Evolutionary conservation across 192 early-diverging fungal genomes (phyloP).

Genomic region (Coemansia sp.): DNA sequence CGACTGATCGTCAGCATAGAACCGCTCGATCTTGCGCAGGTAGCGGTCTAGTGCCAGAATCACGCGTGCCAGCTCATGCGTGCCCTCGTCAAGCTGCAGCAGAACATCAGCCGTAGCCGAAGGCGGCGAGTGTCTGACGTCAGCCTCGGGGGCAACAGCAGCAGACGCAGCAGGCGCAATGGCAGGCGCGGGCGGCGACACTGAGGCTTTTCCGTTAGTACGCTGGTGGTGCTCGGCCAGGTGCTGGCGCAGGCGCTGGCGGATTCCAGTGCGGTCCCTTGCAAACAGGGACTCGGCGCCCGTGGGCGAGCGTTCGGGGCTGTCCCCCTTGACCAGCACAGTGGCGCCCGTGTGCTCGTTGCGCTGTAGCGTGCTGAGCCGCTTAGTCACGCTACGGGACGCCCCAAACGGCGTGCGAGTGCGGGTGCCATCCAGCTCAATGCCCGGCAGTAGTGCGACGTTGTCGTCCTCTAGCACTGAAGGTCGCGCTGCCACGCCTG

Average conservation of each 20-base stretch:
- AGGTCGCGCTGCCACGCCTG: constrained; percentile 42
- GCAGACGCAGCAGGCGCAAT: background rate
- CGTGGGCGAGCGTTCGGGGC: background rate
- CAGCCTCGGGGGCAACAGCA: background rate
- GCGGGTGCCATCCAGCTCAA: constrained; percentile 35
- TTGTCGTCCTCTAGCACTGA: constrained; percentile 32
- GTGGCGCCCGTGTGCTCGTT: constrained; percentile 58
- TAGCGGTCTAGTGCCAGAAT: constrained; percentile 56
- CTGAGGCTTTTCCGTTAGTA: constrained; percentile 19
- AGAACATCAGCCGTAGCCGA: constrained; percentile 44
- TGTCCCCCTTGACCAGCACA: constrained; percentile 42
- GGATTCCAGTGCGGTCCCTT: constrained; percentile 49
- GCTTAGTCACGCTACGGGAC: constrained; percentile 27
- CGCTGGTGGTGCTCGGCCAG: constrained; percentile 58
- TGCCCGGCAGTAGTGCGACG: constrained; percentile 45
- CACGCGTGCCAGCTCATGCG: constrained; percentile 55
- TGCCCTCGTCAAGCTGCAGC: constrained; percentile 55
- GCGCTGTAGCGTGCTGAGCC: constrained; percentile 53
- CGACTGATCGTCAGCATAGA: constrained; percentile 30
- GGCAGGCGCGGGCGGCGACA: constrained; percentile 1
- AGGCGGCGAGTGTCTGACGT: background rate
- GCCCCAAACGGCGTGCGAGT: constrained; percentile 19
- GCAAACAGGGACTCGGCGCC: constrained; percentile 49
- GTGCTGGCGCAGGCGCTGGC: constrained; percentile 59
- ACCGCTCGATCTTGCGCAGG: constrained; percentile 54